These are phyloP conservation scores for Hymenoscyphus linearis DNA, from an alignment of 2,329 filamentous ascomycete species.

Conservation along the genomic window DNA sequence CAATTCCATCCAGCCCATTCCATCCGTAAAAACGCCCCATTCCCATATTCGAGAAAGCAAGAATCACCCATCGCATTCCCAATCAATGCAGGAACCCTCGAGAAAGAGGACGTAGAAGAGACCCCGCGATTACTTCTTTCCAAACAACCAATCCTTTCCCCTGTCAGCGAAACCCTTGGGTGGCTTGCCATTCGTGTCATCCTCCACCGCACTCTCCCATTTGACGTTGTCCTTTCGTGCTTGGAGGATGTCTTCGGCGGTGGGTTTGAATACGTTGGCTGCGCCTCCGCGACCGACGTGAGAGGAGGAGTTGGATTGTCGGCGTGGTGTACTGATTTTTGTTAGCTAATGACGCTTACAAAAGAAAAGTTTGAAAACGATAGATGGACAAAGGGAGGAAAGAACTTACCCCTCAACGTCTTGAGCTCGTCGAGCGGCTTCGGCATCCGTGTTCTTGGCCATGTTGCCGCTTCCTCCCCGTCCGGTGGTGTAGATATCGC, in stretches of 20 bases:
- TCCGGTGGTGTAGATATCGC: constrained; percentile 79
- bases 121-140: constrained; percentile 32
- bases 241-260: constrained; percentile 29
- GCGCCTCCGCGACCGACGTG: constrained; percentile 72
- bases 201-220: constrained; percentile 26
- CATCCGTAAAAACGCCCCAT: neutral
- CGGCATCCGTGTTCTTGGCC: constrained; percentile 65
- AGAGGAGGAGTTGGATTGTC: constrained; percentile 51
- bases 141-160: constrained; percentile 44
- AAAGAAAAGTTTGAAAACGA: neutral
- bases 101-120: neutral
- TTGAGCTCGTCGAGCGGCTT: constrained; percentile 72
- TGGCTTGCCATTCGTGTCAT: constrained; percentile 19
- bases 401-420: constrained; percentile 66
- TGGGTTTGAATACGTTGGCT: constrained; percentile 59
- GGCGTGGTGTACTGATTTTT: constrained; percentile 35
- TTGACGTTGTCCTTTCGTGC: constrained; percentile 29
- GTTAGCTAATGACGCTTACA: neutral
- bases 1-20: neutral
- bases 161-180: constrained; percentile 44
- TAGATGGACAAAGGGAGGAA: constrained; percentile 6
- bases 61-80: neutral
- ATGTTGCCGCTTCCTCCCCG: constrained; percentile 88
- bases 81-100: too few species aligned
- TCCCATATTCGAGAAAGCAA: neutral